These are phyloP conservation scores for Schizochytrium sp. DNA, from an alignment of 108 stramenopile genomes.

Conservation along the genomic window DNA sequence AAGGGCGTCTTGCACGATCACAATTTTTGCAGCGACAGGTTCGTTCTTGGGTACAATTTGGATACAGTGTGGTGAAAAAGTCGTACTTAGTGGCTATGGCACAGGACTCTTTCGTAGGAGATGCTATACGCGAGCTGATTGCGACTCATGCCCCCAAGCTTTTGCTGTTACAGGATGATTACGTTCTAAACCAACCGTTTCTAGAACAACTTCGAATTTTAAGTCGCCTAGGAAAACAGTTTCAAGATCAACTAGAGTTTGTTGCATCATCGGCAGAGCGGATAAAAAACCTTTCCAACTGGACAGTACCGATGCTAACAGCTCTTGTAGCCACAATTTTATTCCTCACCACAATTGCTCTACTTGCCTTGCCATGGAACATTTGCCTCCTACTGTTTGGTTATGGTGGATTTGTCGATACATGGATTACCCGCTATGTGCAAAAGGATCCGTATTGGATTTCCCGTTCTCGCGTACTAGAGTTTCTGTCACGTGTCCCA, in stretches of 20 bases:
- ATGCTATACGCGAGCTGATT: constrained; percentile 37
- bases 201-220: constrained; percentile 31
- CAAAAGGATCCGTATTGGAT: neutral
- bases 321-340: neutral
- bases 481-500: constrained; percentile 26
- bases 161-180: constrained; percentile 15
- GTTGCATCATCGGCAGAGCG: constrained; percentile 28
- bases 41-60: neutral
- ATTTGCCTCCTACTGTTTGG: constrained; percentile 38
- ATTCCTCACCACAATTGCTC: neutral
- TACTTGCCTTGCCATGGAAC: constrained; percentile 30
- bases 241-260: constrained; percentile 55
- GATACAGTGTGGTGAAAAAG: neutral
- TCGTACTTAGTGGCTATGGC: constrained; percentile 7
- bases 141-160: constrained; percentile 4
- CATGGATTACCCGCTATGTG: neutral
- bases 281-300: constrained; percentile 51
- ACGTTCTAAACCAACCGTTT: constrained; percentile 15
- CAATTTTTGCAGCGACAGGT: neutral
- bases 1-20: neutral
- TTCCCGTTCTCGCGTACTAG: neutral
- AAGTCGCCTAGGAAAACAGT: constrained; percentile 1
- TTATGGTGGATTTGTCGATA: neutral
- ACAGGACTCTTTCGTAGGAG: neutral
- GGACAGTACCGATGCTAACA: constrained; percentile 30